Conservation (phyloP, 768 basidiomycete genomes). For the Terana coerulea region DNA sequence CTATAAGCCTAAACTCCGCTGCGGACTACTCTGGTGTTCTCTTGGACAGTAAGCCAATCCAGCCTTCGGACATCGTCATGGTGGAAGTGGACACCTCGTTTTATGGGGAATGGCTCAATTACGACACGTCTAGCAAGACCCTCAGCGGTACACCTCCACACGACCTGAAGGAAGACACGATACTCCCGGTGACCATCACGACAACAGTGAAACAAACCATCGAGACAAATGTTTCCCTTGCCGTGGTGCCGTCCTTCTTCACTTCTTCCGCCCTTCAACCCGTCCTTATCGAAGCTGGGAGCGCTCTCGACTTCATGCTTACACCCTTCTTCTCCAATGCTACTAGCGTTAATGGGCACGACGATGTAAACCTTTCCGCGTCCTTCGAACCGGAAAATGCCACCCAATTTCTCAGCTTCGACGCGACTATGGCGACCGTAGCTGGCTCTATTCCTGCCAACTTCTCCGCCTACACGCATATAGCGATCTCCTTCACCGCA, state of each 20-base stretch:
- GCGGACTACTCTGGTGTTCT: conserved; percentile 61
- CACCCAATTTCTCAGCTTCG: conserved; percentile 50
- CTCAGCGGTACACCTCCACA: conserved; percentile 64
- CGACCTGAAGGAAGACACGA: conserved; percentile 30
- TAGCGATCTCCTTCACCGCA: conserved; percentile 60
- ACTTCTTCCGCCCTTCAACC: conserved; percentile 50
- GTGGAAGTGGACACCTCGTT: conserved; percentile 58
- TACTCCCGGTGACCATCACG: conserved; percentile 51
- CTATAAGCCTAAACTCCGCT: conserved; percentile 47
- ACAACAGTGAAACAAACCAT: conserved; percentile 68
- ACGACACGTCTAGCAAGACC: conserved; percentile 50
- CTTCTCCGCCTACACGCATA: conserved; percentile 35
- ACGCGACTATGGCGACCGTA: conserved; percentile 41
- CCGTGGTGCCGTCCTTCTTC: conserved; percentile 74
- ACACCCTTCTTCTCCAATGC: conserved; percentile 52
- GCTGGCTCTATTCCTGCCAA: conserved; percentile 53
- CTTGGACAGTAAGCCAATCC: conserved; percentile 57
- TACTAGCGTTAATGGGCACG: conserved; percentile 29
- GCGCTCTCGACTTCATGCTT: conserved; percentile 51
- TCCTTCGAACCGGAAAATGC: conserved; percentile 50
- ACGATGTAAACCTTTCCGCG: conserved; percentile 50
- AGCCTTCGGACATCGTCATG: conserved; percentile 51
- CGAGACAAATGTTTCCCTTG: conserved; percentile 58
- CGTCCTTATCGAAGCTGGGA: conserved; percentile 48
- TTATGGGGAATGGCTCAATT: conserved; percentile 55